Conservation (phyloP, 1,284 basidiomycete species). For the Ceratobasidium sp. region DNA sequence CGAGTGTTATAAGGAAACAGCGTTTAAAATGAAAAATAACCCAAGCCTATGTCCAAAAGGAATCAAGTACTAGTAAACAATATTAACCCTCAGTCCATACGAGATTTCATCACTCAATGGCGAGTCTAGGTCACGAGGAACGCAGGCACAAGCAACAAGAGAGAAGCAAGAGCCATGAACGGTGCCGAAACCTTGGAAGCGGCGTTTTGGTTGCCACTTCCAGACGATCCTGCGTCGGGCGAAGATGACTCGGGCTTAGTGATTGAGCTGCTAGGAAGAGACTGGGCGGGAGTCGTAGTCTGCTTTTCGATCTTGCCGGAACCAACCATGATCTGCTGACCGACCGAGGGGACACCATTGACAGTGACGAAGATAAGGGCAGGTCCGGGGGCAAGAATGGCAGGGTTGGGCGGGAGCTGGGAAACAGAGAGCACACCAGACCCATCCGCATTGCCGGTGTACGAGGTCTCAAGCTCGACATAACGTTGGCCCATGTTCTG, state of each 20-base stretch:
- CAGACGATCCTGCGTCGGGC: not conserved
- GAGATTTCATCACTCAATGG: not conserved
- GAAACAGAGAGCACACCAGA: constrained; percentile 73
- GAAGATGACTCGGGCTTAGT: constrained; percentile 2
- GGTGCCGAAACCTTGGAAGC: not conserved
- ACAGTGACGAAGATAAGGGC: constrained; percentile 81
- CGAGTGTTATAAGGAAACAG: not conserved
- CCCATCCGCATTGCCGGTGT: constrained; percentile 79
- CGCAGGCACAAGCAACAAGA: not conserved
- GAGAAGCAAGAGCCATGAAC: not conserved
- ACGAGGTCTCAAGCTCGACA: constrained; percentile 77
- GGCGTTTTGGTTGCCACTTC: not conserved
- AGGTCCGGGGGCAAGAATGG: constrained; percentile 87
- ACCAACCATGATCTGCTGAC: constrained; percentile 77
- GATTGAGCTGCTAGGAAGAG: constrained; percentile 49
- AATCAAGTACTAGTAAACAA: not conserved
- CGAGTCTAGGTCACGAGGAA: not conserved
- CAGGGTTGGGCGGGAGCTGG: constrained; percentile 83
- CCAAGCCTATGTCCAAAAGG: constrained; percentile 4
- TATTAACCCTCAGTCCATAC: constrained; percentile 12
- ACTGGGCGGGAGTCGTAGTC: constrained; percentile 45
- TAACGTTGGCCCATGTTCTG: constrained; percentile 85
- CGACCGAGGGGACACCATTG: constrained; percentile 83
- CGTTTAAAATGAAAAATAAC: not conserved
- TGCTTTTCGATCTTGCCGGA: constrained; percentile 75